Conservation (phyloP, 805 yeast genomes). For the Pichia deserticola region DNA sequence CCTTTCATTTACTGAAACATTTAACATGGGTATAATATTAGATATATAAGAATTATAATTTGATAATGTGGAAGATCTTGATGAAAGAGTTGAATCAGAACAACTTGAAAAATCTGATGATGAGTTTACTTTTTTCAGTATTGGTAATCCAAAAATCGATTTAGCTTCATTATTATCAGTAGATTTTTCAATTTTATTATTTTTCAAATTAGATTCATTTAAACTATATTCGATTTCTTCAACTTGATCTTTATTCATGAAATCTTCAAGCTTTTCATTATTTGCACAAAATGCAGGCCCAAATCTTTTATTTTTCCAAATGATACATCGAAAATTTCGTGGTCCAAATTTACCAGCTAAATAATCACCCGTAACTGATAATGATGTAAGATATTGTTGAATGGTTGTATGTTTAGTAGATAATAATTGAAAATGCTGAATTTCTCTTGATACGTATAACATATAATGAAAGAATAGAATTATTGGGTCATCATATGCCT, state of each 20-base stretch:
- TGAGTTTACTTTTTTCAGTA: not conserved
- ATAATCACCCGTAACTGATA: slow-evolving; percentile 17
- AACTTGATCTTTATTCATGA: not conserved
- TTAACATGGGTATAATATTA: slow-evolving; percentile 2
- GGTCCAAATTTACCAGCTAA: slow-evolving; percentile 20
- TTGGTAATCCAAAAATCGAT: not conserved
- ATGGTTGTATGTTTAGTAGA: slow-evolving; percentile 5
- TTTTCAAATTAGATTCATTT: not conserved
- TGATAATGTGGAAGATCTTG: not conserved
- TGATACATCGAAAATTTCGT: slow-evolving; percentile 12
- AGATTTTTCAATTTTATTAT: not conserved
- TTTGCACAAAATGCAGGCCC: slow-evolving; percentile 19
- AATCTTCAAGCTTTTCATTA: slow-evolving; percentile 5
- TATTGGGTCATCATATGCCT: slow-evolving; percentile 10
- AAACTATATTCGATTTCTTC: too few species aligned
- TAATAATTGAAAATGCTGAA: slow-evolving; percentile 4
- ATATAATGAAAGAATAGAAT: slow-evolving; percentile 8
- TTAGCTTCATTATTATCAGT: not conserved
- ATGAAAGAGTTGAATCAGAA: not conserved
- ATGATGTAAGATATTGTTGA: slow-evolving; percentile 14
- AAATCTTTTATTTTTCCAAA: slow-evolving; percentile 10
- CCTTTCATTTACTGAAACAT: not conserved
- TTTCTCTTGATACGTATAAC: slow-evolving; percentile 7
- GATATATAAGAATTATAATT: too few species aligned
- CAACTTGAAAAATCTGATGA: not conserved